Percentiles rank a stretch among this genome's conserved stretches.
phyloP scores from a whole-genome alignment of 768 basidiomycete species.

The Phylloporus sp. region DNA sequence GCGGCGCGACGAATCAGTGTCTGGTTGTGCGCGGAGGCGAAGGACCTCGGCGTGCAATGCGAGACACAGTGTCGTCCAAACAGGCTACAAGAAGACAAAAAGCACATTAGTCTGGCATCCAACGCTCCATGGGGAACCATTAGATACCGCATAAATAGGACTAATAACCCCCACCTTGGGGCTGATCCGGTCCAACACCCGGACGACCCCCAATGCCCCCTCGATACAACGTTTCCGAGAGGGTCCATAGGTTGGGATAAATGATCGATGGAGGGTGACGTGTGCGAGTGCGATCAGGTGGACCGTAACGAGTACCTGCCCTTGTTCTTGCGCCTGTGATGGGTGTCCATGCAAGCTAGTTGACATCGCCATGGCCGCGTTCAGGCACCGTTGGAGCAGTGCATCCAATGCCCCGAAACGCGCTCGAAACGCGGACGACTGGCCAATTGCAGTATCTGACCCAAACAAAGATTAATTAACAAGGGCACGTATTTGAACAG shows the following conservation, averaged over 20 bases:
- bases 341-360: background rate
- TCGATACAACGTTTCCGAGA: slow-evolving; percentile 18
- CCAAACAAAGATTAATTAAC: background rate
- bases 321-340: background rate
- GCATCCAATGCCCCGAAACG: slow-evolving; percentile 45
- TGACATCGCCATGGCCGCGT: slow-evolving; percentile 7
- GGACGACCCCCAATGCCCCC: slow-evolving; percentile 12
- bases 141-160: slow-evolving; percentile 18
- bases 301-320: slow-evolving; percentile 13
- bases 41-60: slow-evolving; percentile 20
- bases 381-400: slow-evolving; percentile 36
- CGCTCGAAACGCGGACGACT: slow-evolving; percentile 39
- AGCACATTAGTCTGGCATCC: background rate
- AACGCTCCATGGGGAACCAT: background rate
- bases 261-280: slow-evolving; percentile 20
- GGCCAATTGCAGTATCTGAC: slow-evolving; percentile 40
- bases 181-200: slow-evolving; percentile 11
- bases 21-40: slow-evolving; percentile 12
- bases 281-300: slow-evolving; percentile 25
- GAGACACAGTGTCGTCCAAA: slow-evolving; percentile 23
- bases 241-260: slow-evolving; percentile 9
- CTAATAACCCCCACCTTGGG: slow-evolving; percentile 6
- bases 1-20: slow-evolving; percentile 2
- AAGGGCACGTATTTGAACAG: background rate
- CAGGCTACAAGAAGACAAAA: slow-evolving; percentile 8